Conservation (phyloP, 78 protist genomes). For the Dictyostelium capitatum region DNA sequence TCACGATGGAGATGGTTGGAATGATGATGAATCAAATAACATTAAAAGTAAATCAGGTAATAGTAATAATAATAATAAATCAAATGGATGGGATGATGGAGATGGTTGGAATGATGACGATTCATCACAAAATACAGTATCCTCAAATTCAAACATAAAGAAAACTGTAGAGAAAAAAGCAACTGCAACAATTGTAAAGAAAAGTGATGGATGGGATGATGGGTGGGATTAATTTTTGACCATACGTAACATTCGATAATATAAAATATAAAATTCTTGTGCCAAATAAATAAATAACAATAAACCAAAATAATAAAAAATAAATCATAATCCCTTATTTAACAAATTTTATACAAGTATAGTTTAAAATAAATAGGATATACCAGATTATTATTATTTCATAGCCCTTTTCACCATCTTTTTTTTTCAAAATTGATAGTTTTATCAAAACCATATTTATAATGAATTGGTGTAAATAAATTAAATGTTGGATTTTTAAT, state of each 20-base stretch:
- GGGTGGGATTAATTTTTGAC: background rate
- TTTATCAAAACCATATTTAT: too few relatives aligned
- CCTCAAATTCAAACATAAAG: background rate
- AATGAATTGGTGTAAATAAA: background rate
- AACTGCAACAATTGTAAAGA: background rate
- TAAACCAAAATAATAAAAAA: too few relatives aligned
- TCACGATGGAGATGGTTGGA: too few relatives aligned
- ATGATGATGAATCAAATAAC: background rate
- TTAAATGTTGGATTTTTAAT: background rate
- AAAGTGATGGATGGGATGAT: conserved; percentile 24
- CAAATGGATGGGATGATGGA: conserved; percentile 64
- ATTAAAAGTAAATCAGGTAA: background rate
- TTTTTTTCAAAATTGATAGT: too few relatives aligned
- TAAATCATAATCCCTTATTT: too few relatives aligned
- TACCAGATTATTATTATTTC: too few relatives aligned
- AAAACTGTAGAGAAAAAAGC: conserved; percentile 6
- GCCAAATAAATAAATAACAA: too few relatives aligned
- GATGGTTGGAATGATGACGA: conserved; percentile 45
- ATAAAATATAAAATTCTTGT: too few relatives aligned
- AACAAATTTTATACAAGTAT: too few relatives aligned
- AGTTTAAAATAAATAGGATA: too few relatives aligned
- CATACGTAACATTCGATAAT: too few relatives aligned
- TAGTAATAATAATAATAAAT: background rate
- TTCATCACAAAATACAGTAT: background rate
- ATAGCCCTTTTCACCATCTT: too few relatives aligned